Percentiles rank a stretch among this genome's conserved stretches.
Conservation (phyloP, 176 grass and related monocot species). For the Cenchrus purpureus region DNA sequence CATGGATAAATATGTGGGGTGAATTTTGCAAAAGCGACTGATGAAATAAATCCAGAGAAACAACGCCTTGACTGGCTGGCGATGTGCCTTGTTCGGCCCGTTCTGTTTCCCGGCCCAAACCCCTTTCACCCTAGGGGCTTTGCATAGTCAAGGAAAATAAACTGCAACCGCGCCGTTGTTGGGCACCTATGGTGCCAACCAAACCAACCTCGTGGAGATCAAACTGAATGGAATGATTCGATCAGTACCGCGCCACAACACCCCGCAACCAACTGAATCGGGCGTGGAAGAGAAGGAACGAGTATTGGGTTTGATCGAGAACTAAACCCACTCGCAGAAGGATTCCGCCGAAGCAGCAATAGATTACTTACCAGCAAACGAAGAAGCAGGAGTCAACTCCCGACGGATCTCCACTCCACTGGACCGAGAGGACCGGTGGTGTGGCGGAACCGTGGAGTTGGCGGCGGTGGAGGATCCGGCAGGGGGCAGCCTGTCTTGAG, state of each 20-base stretch:
- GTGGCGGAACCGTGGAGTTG: background rate
- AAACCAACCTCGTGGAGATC: background rate
- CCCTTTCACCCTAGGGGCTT: too few species aligned
- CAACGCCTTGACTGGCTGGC: too few species aligned
- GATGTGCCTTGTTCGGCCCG: too few species aligned
- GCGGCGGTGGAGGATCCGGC: background rate
- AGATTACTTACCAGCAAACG: conserved; percentile 13
- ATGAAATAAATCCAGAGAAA: too few species aligned
- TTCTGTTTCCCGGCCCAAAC: too few species aligned
- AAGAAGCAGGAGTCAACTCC: background rate
- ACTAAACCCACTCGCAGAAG: background rate
- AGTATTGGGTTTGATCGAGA: background rate
- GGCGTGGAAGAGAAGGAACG: background rate
- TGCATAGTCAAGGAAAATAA: background rate
- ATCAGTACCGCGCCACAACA: too few species aligned
- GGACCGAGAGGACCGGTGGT: background rate
- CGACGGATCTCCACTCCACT: background rate
- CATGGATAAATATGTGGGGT: too few species aligned
- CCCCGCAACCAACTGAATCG: background rate
- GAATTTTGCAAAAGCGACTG: too few species aligned
- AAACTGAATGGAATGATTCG: background rate
- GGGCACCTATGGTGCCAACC: background rate
- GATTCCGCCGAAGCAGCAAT: background rate
- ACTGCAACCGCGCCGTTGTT: background rate
- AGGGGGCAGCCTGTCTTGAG: background rate